phyloP scores from a whole-genome alignment of 2,329 filamentous ascomycete species.

The Nemania abortiva region DNA sequence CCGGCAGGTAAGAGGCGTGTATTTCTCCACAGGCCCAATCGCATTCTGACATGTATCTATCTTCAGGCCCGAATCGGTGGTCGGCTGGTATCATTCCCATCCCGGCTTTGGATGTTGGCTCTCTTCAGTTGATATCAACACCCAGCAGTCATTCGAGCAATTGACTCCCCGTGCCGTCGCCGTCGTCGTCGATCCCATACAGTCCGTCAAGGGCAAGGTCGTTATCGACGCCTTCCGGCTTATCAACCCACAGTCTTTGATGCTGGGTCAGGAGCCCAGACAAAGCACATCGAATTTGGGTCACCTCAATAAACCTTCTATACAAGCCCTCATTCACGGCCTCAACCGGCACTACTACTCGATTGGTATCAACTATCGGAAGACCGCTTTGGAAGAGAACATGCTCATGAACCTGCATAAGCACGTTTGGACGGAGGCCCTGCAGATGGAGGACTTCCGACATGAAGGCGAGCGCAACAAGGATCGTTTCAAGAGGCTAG shows the following conservation, averaged over 20 bases:
- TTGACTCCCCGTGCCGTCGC: conserved; percentile 96
- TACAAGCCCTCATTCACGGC: conserved; percentile 97
- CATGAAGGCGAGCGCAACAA: conserved; percentile 87
- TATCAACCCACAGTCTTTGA: conserved; percentile 96
- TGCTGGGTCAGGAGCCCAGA: conserved; percentile 97
- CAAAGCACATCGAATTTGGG: conserved; percentile 98
- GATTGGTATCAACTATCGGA: conserved; percentile 97
- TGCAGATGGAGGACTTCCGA: conserved; percentile 97
- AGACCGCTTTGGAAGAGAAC: conserved; percentile 97
- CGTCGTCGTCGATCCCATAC: conserved; percentile 97
- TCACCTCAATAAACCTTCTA: conserved; percentile 99
- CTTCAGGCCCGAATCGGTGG: conserved; percentile 89
- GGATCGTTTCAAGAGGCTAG: conserved; percentile 87
- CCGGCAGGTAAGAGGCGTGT: conserved; percentile 77
- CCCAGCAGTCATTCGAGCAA: conserved; percentile 99
- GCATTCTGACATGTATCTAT: conserved; percentile 28
- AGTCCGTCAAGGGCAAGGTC: conserved; percentile 99
- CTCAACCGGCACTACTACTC: conserved; percentile 99
- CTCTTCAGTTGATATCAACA: conserved; percentile 99
- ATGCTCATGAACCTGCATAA: conserved; percentile 99
- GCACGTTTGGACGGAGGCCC: conserved; percentile 97
- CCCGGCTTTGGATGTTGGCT: conserved; percentile 99
- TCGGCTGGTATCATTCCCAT: conserved; percentile 99
- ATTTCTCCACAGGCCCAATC: conserved; percentile 14
- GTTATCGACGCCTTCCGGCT: conserved; percentile 99